Base-by-base conservation (phyloP, 2,329 filamentous ascomycete species). In the Tolypocladium tropicale region DNA sequence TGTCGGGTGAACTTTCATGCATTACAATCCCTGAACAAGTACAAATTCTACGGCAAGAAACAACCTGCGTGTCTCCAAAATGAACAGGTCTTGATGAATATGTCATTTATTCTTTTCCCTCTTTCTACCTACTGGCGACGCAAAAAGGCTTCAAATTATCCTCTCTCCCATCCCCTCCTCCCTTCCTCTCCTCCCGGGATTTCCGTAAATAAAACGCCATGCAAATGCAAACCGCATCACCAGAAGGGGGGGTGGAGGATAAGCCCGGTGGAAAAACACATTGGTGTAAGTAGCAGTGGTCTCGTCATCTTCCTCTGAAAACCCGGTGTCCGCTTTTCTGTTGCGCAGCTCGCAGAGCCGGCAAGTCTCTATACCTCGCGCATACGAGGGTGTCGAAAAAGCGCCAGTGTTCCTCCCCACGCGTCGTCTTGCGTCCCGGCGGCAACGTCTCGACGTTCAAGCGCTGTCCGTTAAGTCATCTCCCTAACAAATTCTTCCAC, bases 211-310 rank as follows among this genome's bases (percentile, higher is more conserved):
- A 12, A 62, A 71, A 71, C 69, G 69, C 69, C 69, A 65, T 69
- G 67, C 67, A 71, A 71, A 70, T 70, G 68, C 68, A 70, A 70
- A 70, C 66, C 64, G 68, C 68, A 71, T 70, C 67, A 68, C 66
- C 62, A 64, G 61, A 58, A 39, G 37, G 32, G 46, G 37, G 33
- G 23, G n/a, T n/a, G 39, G 46, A 43, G 60, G 58, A 68, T 66
- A 67, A 63, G 64, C 61, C 60, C 62, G 58, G 59, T 58, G 33
- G 32, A 37, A 37, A 55, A 56, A 48, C 28, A 53, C 37, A 53
- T 50, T 33, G 28, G 28, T 50, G 46, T 33, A 33, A 21, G 28
- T 32, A 28, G 46, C 28, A 50, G 28, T 28, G 28, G 18, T 50
- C n/a, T 32, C 6, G 34, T 32, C 39, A 23, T 25, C 43, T 18